phyloP scores from a whole-genome alignment of 2,329 filamentous ascomycete genomes.

The Mariannaea elegans region DNA sequence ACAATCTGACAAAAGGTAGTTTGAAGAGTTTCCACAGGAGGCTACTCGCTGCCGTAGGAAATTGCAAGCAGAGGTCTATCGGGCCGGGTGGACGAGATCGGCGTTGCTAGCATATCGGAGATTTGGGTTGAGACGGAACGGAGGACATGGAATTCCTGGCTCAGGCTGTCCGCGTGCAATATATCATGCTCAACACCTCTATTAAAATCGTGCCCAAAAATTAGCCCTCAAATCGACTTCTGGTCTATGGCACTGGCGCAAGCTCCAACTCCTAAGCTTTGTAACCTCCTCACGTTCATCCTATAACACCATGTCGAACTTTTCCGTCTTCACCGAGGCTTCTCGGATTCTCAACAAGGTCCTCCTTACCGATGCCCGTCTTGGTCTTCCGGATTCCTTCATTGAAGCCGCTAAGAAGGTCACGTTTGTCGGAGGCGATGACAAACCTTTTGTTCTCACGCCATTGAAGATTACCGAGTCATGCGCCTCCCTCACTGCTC shows the following conservation, averaged over 20 bases:
- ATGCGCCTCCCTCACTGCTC: slow-evolving; percentile 9
- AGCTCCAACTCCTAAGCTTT: too few relatives aligned
- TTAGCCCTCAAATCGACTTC: too few relatives aligned
- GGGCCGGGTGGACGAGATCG: too few relatives aligned
- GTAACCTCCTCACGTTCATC: not conserved
- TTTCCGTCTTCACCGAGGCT: slow-evolving; percentile 14
- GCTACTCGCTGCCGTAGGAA: too few relatives aligned
- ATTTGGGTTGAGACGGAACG: not conserved
- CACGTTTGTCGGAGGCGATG: slow-evolving; percentile 14
- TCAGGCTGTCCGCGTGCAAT: not conserved
- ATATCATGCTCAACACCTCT: not conserved
- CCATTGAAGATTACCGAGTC: slow-evolving; percentile 27
- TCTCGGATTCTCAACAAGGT: slow-evolving; percentile 8
- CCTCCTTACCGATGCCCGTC: not conserved
- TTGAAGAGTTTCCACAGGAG: too few relatives aligned
- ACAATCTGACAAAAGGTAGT: too few relatives aligned
- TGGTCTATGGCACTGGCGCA: too few relatives aligned
- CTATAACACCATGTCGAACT: not conserved
- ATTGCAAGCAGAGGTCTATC: too few relatives aligned
- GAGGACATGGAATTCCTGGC: too few relatives aligned
- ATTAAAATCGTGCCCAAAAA: too few relatives aligned
- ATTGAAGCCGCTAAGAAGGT: slow-evolving; percentile 12
- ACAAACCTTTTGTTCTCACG: slow-evolving; percentile 21
- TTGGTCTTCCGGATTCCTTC: slow-evolving; percentile 13
- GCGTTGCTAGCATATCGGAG: too few relatives aligned